Conservation (phyloP, 2,329 filamentous ascomycete species). For the Tolypocladium album region DNA sequence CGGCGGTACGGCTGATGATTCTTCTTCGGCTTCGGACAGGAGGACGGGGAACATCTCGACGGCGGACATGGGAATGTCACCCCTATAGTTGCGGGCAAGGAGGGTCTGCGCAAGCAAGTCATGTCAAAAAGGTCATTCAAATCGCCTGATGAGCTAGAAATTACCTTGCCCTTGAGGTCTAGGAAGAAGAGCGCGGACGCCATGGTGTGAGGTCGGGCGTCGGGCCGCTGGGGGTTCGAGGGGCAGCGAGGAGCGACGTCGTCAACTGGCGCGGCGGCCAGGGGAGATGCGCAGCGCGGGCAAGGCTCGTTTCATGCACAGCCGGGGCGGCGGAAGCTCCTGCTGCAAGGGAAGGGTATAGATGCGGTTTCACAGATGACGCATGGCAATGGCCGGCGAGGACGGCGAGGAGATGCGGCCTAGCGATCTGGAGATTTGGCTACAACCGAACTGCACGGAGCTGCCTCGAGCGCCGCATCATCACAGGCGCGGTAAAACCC, state of each 20-base stretch:
- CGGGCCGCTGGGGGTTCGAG: conserved; percentile 5
- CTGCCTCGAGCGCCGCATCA: neutral
- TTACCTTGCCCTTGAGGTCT: conserved; percentile 98
- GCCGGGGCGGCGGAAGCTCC: neutral
- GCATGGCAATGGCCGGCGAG: neutral
- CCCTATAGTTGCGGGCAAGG: conserved; percentile 93
- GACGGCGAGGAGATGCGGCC: neutral
- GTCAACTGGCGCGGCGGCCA: conserved; percentile 10
- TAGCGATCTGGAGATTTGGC: neutral
- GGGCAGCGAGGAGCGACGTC: conserved; percentile 11
- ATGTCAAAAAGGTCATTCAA: conserved; percentile 7
- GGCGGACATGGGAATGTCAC: conserved; percentile 97
- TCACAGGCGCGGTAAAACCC: neutral
- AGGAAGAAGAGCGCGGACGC: conserved; percentile 97
- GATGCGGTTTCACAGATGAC: neutral
- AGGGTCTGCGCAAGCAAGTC: conserved; percentile 59
- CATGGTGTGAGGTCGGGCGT: conserved; percentile 45
- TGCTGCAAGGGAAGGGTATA: neutral
- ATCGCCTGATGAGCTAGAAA: neutral
- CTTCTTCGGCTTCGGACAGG: conserved; percentile 96
- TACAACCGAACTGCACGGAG: neutral
- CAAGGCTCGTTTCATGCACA: neutral
- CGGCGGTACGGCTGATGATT: conserved; percentile 91
- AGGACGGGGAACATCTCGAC: conserved; percentile 97
- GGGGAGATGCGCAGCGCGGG: conserved; percentile 4